Evolutionary conservation across 2,329 filamentous ascomycete genomes (phyloP).

Genomic region (Aspergillus tubingensis): DNA sequence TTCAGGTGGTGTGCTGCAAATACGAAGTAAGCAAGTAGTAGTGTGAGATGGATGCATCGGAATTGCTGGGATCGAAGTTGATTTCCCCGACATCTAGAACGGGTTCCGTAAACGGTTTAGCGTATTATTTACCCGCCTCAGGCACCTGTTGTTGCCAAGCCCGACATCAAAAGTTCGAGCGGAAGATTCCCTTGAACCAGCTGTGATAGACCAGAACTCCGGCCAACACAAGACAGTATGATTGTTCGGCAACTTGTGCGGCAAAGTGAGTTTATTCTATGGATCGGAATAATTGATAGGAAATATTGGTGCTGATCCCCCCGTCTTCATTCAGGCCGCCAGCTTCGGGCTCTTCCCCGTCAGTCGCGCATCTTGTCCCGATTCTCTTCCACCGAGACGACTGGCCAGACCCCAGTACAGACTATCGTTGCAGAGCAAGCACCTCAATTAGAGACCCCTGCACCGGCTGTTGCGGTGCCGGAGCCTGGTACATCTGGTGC

Average conservation of each 20-base stretch:
- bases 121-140: constrained; percentile 22
- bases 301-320: constrained; percentile 16
- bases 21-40: no score
- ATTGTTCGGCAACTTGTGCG: constrained; percentile 45
- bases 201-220: constrained; percentile 11
- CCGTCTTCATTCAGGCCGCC: constrained; percentile 34
- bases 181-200: constrained; percentile 26
- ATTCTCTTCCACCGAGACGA: constrained; percentile 36
- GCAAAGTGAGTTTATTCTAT: constrained; percentile 39
- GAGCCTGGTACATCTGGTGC: constrained; percentile 11
- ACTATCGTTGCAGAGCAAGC: constrained; percentile 15
- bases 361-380: constrained; percentile 35
- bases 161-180: constrained; percentile 40
- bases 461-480: constrained; percentile 8
- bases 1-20: no score
- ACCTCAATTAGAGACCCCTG: constrained; percentile 16
- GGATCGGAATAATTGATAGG: neutral
- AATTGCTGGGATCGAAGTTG: neutral
- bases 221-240: constrained; percentile 34
- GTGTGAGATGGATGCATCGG: no score
- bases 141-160: constrained; percentile 32
- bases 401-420: constrained; percentile 29
- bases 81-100: neutral
- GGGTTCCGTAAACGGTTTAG: constrained; percentile 4
- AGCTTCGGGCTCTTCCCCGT: constrained; percentile 36